Percentiles rank a stretch among this genome's conserved stretches.
phyloP scores from a whole-genome alignment of 2,329 filamentous ascomycete genomes.

The Trichoderma harzianum region DNA sequence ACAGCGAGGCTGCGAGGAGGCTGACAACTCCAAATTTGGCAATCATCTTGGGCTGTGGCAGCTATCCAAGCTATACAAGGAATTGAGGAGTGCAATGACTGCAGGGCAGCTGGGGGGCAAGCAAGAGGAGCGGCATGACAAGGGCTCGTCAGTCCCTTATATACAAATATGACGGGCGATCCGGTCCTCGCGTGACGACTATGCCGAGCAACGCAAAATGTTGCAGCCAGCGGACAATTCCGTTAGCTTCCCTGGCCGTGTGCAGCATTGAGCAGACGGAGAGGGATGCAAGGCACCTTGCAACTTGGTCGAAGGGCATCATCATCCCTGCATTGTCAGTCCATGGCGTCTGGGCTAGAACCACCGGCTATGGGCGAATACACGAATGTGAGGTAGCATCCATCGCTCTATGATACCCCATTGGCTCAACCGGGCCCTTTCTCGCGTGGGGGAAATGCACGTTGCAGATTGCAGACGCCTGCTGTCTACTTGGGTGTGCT shows the following conservation, averaged over 20 bases:
- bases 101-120: not conserved
- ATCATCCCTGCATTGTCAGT: not conserved
- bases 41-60: conserved; percentile 28
- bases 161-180: not conserved
- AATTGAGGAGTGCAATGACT: not conserved
- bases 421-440: not conserved
- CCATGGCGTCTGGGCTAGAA: not conserved
- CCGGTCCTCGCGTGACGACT: not conserved
- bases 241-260: not conserved
- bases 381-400: not conserved
- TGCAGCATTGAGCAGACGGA: not conserved
- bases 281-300: conserved; percentile 1
- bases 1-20: conserved; percentile 34
- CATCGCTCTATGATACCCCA: not conserved
- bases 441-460: not conserved
- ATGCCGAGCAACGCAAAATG: not conserved
- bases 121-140: not conserved
- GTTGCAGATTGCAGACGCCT: not conserved
- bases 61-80: not conserved
- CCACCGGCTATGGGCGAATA: not conserved
- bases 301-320: not conserved
- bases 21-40: conserved; percentile 37
- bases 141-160: not conserved
- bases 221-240: not conserved
- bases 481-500: not conserved